These are phyloP conservation scores for Rhododendron ovatum DNA, from an alignment of 148 eudicot species.

Conservation along the genomic window DNA sequence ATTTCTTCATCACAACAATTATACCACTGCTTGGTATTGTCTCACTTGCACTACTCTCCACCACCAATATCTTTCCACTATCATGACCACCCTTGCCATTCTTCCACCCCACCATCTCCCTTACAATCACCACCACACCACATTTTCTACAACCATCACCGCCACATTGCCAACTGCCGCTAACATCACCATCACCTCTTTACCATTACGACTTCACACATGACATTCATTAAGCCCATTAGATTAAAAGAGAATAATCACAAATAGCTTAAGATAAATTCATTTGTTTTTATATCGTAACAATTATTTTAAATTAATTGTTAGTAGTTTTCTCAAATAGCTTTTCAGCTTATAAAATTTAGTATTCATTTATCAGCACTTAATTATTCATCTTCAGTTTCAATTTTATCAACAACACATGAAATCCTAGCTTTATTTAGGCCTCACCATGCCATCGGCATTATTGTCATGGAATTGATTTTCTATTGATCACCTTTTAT, in stretches of 20 bases:
- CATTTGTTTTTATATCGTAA: too few relatives aligned
- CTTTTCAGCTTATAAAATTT: too few relatives aligned
- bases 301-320: too few relatives aligned
- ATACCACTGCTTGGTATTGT: not conserved
- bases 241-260: not conserved
- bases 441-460: too few relatives aligned
- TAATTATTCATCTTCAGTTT: too few relatives aligned
- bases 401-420: too few relatives aligned
- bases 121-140: not conserved
- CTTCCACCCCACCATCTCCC: not conserved
- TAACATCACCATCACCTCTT: not conserved
- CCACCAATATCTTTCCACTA: not conserved
- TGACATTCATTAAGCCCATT: not conserved
- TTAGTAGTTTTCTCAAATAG: too few relatives aligned
- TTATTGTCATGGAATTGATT: too few relatives aligned
- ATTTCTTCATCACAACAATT: not conserved
- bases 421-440: too few relatives aligned
- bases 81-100: constrained; percentile 7
- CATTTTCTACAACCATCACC: not conserved
- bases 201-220: not conserved
- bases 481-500: too few relatives aligned
- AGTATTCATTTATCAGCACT: not conserved
- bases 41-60: not conserved
- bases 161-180: not conserved
- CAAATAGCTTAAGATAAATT: too few relatives aligned